These are phyloP conservation scores for Exidia glandulosa DNA, from an alignment of 768 basidiomycete species.

Conservation along the genomic window DNA sequence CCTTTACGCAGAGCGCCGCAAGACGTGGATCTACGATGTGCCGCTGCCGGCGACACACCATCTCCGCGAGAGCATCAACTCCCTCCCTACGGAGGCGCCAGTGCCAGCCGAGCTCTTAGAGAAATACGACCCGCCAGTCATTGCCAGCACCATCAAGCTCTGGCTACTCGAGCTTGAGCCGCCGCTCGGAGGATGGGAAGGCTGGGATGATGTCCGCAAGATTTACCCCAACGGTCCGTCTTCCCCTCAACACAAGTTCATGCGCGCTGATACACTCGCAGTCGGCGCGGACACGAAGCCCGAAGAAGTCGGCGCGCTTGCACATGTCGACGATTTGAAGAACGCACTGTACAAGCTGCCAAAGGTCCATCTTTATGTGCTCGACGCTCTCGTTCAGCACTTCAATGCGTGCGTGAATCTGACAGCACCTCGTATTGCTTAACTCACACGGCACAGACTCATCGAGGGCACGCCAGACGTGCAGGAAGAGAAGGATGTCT, in stretches of 20 bases:
- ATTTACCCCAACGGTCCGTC: conserved; percentile 61
- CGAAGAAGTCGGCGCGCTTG: conserved; percentile 45
- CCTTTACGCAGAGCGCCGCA: conserved; percentile 55
- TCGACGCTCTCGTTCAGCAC: conserved; percentile 71
- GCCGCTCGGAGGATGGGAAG: conserved; percentile 73
- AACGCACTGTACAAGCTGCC: conserved; percentile 59
- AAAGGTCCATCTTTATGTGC: conserved; percentile 65
- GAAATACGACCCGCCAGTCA: conserved; percentile 75
- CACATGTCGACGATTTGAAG: conserved; percentile 52
- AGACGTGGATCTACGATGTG: conserved; percentile 86
- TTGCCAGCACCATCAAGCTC: conserved; percentile 76
- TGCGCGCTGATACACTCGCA: conserved; percentile 5
- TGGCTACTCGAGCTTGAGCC: conserved; percentile 90
- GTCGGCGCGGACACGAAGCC: conserved; percentile 44
- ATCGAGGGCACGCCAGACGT: conserved; percentile 49
- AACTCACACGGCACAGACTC: conserved; percentile 32
- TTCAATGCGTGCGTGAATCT: conserved; percentile 45
- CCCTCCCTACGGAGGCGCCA: conserved; percentile 41
- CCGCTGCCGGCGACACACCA: conserved; percentile 76
- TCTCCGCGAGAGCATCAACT: conserved; percentile 76
- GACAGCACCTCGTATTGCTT: not conserved
- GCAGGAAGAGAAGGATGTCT: conserved; percentile 70
- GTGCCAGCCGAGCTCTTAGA: conserved; percentile 45
- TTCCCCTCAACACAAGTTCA: not conserved
- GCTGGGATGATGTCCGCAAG: conserved; percentile 84